A percentile compares a stretch with the other conserved stretches of the same genome.
These are phyloP conservation scores for Endocalyx cinctus DNA, from an alignment of 2,329 filamentous ascomycete genomes.

Conservation along the genomic window DNA sequence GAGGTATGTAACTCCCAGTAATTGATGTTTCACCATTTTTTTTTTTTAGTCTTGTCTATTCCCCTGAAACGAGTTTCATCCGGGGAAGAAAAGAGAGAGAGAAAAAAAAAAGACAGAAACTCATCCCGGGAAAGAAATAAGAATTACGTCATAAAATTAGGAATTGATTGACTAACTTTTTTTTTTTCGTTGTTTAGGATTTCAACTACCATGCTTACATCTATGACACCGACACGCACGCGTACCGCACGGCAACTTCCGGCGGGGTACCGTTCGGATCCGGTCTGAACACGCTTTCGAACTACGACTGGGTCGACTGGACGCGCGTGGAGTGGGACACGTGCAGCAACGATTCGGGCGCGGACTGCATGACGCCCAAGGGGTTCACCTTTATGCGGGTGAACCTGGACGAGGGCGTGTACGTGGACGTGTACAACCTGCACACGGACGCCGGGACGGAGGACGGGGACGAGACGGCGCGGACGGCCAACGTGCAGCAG, in stretches of 20 bases:
- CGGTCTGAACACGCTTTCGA: constrained; percentile 60
- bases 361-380: constrained; percentile 64
- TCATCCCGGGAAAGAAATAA: too few species aligned
- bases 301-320: constrained; percentile 52
- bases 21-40: background rate
- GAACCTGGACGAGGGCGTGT: constrained; percentile 46
- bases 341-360: constrained; percentile 51
- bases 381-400: constrained; percentile 65
- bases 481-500: constrained; percentile 56
- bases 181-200: too few species aligned
- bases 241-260: constrained; percentile 58
- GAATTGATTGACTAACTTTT: too few species aligned
- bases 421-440: constrained; percentile 61
- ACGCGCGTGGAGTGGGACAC: constrained; percentile 53
- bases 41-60: too few species aligned
- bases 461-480: constrained; percentile 46
- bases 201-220: constrained; percentile 65
- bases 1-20: constrained; percentile 50
- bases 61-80: constrained; percentile 8
- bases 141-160: too few species aligned
- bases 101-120: too few species aligned
- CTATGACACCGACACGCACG: constrained; percentile 55
- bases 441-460: constrained; percentile 61
- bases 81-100: too few species aligned
- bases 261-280: constrained; percentile 60